These are phyloP conservation scores for Jackrogersella multiformis DNA, from an alignment of 495 filamentous ascomycete species.

Conservation along the genomic window DNA sequence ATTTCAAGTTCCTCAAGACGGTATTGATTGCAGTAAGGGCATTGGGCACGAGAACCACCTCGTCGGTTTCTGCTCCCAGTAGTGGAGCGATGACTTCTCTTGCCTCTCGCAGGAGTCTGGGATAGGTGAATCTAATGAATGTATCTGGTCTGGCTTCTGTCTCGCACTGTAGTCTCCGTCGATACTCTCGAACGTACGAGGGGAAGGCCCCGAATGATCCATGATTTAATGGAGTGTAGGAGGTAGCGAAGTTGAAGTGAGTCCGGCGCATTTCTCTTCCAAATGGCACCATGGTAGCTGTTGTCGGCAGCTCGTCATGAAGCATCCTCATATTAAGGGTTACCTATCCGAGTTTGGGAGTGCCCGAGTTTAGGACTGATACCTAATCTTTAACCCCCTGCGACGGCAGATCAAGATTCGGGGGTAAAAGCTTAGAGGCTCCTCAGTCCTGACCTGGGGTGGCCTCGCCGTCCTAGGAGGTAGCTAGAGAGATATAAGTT, in stretches of 20 bases:
- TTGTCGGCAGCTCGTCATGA: conserved; percentile 13
- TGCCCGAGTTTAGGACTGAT: no score
- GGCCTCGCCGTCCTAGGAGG: no score
- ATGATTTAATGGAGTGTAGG: conserved; percentile 53
- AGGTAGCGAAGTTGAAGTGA: conserved; percentile 50
- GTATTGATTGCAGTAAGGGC: conserved; percentile 83
- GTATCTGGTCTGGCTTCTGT: conserved; percentile 49
- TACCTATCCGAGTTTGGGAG: no score
- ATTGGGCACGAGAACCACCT: conserved; percentile 80
- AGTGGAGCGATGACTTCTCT: conserved; percentile 67
- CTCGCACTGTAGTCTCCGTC: conserved; percentile 42
- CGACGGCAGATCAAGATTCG: no score
- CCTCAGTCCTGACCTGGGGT: no score
- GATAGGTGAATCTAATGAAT: conserved; percentile 64
- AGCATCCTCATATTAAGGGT: conserved; percentile 13
- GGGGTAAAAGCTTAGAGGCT: no score
- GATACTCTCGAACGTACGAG: conserved; percentile 43
- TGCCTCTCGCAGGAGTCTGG: conserved; percentile 63
- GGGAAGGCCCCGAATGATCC: conserved; percentile 54
- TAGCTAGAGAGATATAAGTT: no score
- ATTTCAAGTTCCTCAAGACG: conserved; percentile 75
- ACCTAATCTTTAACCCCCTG: no score
- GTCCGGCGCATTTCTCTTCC: conserved; percentile 49
- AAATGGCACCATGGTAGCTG: conserved; percentile 31
- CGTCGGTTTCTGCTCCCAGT: conserved; percentile 67